Conservation (phyloP, 1,139 yeast genomes). For the Scheffersomyces segobiensis region DNA sequence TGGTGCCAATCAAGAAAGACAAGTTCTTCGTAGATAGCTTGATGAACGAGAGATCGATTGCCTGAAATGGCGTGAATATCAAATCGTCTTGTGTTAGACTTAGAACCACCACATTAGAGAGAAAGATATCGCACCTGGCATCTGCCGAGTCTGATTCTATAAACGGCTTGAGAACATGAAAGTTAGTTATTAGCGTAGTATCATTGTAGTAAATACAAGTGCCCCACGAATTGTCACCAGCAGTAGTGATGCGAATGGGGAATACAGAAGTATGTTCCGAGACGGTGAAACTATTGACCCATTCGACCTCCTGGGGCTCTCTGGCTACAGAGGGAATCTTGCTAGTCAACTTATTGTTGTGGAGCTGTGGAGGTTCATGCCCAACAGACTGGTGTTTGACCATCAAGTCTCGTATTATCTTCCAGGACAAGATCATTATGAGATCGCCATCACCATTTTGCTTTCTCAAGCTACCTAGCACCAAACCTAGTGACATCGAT, state of each 20-base stretch:
- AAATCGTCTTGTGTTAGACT: neutral
- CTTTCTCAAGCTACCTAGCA: slow-evolving; percentile 52
- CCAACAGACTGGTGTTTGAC: neutral
- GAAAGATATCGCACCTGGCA: neutral
- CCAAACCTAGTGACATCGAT: slow-evolving; percentile 45
- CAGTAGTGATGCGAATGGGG: slow-evolving; percentile 14
- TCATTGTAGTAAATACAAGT: slow-evolving; percentile 30
- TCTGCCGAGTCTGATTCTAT: slow-evolving; percentile 4
- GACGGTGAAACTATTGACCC: neutral
- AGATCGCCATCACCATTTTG: slow-evolving; percentile 64
- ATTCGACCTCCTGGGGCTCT: neutral
- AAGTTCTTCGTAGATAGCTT: slow-evolving; percentile 17
- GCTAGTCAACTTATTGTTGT: neutral
- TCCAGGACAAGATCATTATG: slow-evolving; percentile 53
- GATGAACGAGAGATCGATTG: slow-evolving; percentile 41
- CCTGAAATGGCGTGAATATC: slow-evolving; percentile 24
- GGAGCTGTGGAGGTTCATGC: slow-evolving; percentile 1
- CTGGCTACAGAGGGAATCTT: neutral
- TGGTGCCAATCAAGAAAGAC: slow-evolving; percentile 1
- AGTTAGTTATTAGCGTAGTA: slow-evolving; percentile 33
- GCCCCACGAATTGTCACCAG: slow-evolving; percentile 30
- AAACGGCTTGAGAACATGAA: slow-evolving; percentile 34
- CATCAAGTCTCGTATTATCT: slow-evolving; percentile 17
- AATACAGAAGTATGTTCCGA: slow-evolving; percentile 11
- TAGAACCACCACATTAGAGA: neutral